Base-by-base conservation (phyloP, 495 filamentous ascomycete species). In the Penicillium roqueforti region DNA sequence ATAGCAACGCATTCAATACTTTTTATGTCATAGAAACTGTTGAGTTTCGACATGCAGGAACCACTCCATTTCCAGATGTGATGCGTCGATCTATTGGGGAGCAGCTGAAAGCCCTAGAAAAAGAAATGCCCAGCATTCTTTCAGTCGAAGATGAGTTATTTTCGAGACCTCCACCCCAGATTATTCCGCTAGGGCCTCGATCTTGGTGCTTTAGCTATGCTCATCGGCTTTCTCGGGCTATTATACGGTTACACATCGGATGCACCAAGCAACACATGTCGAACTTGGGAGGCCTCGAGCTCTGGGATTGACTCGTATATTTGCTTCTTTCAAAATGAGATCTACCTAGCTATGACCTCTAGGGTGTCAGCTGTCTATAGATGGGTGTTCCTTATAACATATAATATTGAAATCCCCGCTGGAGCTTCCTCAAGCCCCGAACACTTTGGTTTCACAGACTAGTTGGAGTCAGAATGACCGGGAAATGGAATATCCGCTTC, bases 21-120 rank as follows among this genome's bases (percentile, higher is more conserved):
- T 41, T 11, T 44, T 50, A 42, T 22, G 28, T 52, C 16, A 52
- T 44, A 32, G 39, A 36, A 36, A 42, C 11, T 1, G 32, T 26
- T 23, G 19, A 13, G 40, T 52, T 36, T 18, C 19, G 14, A 34
- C 26, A 43, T 52, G 39, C 49, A 52, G 39, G 49, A 52, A 52
- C 49, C 16, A 50, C n/a, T 13, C 9, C n/a, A 28, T 25, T 34
- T n/a, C 11, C 13, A 29, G 19, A 39, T 28, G 38, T 25, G 39
- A 31, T 32, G 28, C 14, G 3, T 34, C 37, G 18, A 52, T 52
- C 19, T 34, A 23, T 31, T 20, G 34, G 18, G 39, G 39, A 10
- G 48, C 2, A 43, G 39, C 39, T 51, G 39, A 51, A 51, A 38
- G n/a, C 26, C 23, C 18, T 14, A 48, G 16, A 7, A 11, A 18